A percentile compares a stretch with the other conserved stretches of the same genome.
Evolutionary conservation across 1,284 basidiomycete genomes (phyloP).

Genomic region (Cryptococcus sp.): DNA sequence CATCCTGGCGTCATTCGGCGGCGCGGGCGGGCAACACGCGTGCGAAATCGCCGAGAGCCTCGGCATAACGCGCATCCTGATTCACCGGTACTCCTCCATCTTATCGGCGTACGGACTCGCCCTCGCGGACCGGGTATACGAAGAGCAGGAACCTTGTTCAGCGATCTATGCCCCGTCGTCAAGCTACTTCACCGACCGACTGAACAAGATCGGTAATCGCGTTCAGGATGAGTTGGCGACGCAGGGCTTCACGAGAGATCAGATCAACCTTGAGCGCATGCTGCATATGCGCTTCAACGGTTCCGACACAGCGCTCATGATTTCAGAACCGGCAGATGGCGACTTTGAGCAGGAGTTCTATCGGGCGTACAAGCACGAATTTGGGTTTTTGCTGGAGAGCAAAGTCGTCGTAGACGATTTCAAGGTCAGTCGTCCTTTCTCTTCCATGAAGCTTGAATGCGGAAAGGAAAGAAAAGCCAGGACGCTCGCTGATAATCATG

Average conservation of each 20-base stretch:
- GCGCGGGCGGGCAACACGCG: conserved; percentile 88
- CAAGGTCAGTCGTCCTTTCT: conserved; percentile 61
- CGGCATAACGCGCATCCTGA: conserved; percentile 78
- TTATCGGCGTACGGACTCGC: conserved; percentile 88
- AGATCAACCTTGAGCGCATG: conserved; percentile 74
- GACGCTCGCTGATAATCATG: not conserved
- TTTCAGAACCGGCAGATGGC: conserved; percentile 63
- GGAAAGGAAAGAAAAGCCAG: not conserved
- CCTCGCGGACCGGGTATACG: conserved; percentile 81
- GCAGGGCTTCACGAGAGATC: conserved; percentile 76
- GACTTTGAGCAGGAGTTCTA: conserved; percentile 81
- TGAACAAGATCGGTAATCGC: conserved; percentile 67
- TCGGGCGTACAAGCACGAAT: conserved; percentile 74
- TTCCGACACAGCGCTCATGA: conserved; percentile 83
- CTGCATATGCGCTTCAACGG: conserved; percentile 89
- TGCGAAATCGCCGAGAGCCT: conserved; percentile 75
- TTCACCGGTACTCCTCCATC: conserved; percentile 83
- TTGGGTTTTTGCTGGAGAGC: conserved; percentile 87
- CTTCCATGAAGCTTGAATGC: not conserved
- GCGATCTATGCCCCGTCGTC: conserved; percentile 57
- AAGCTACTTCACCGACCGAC: conserved; percentile 59
- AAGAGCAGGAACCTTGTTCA: conserved; percentile 83
- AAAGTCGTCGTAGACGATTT: conserved; percentile 85
- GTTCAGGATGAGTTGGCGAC: conserved; percentile 66
- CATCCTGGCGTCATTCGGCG: conserved; percentile 84